Conservation (phyloP, 1,139 yeast genomes). For the Yamadazyma buinensis region DNA sequence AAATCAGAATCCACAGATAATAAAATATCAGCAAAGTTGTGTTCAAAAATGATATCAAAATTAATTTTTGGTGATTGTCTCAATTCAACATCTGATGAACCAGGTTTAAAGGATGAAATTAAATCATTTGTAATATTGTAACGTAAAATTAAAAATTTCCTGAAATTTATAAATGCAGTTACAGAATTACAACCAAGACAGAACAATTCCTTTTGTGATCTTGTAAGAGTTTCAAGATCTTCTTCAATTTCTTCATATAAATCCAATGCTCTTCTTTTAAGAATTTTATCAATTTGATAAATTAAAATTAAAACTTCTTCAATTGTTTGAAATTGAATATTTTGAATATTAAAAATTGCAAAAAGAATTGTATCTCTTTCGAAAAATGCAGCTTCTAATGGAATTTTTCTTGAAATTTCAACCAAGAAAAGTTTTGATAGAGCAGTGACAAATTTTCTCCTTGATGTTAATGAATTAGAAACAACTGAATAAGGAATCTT, state of each 20-base stretch:
- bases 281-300: slow-evolving; percentile 13
- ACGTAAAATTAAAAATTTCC: slow-evolving; percentile 9
- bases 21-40: slow-evolving; percentile 7
- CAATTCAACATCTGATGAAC: slow-evolving; percentile 23
- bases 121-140: slow-evolving; percentile 20
- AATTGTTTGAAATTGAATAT: slow-evolving; percentile 29
- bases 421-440: slow-evolving; percentile 22
- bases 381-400: slow-evolving; percentile 11
- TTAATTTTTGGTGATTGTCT: slow-evolving; percentile 19
- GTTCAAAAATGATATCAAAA: slow-evolving; percentile 7
- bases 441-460: slow-evolving; percentile 41
- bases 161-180: slow-evolving; percentile 20
- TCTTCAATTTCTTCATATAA: slow-evolving; percentile 20
- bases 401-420: slow-evolving; percentile 9
- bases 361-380: slow-evolving; percentile 29
- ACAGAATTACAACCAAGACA: slow-evolving; percentile 19
- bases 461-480: slow-evolving; percentile 37
- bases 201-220: slow-evolving; percentile 8
- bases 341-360: slow-evolving; percentile 33
- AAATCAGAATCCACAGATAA: neutral
- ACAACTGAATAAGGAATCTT: slow-evolving; percentile 40
- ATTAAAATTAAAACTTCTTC: slow-evolving; percentile 35
- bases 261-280: slow-evolving; percentile 31
- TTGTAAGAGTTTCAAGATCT: neutral
- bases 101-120: slow-evolving; percentile 22